phyloP scores from a whole-genome alignment of 306 rosid genomes.

The Quercus suber region DNA sequence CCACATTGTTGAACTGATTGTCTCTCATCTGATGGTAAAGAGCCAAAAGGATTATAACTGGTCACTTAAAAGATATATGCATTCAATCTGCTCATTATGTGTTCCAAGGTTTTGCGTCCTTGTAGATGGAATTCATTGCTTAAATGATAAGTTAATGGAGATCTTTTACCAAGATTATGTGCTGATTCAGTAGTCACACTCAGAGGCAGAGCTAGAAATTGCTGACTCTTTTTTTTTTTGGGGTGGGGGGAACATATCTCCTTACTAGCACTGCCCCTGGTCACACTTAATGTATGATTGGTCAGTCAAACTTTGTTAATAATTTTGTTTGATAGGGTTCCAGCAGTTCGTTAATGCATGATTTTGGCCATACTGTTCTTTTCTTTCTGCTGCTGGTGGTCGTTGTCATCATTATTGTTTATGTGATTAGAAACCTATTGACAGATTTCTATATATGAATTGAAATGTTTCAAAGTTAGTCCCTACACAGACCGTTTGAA shows the following conservation, averaged over 20 bases:
- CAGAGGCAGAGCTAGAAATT: too few species aligned
- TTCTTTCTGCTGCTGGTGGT: not conserved
- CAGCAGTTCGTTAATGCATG: not conserved
- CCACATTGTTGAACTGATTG: not conserved
- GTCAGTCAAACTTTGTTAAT: not conserved
- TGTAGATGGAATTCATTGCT: not conserved
- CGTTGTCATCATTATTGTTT: not conserved
- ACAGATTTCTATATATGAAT: not conserved
- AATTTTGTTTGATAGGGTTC: not conserved
- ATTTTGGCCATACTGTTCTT: not conserved
- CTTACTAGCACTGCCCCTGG: not conserved
- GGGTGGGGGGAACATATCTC: not conserved
- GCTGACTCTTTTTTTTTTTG: not conserved
- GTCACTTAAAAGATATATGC: not conserved
- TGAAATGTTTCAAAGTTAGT: not conserved
- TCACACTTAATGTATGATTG: not conserved
- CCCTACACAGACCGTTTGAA: not conserved
- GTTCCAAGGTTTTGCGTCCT: not conserved
- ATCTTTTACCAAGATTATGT: too few species aligned
- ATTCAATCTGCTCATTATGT: not conserved
- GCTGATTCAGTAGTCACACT: too few species aligned
- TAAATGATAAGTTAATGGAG: not conserved
- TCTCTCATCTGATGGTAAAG: not conserved
- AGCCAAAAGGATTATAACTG: not conserved
- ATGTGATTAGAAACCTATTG: conserved; percentile 1